Conservation (phyloP, 169 alveolate genomes). For the Eimeria mitis region DNA sequence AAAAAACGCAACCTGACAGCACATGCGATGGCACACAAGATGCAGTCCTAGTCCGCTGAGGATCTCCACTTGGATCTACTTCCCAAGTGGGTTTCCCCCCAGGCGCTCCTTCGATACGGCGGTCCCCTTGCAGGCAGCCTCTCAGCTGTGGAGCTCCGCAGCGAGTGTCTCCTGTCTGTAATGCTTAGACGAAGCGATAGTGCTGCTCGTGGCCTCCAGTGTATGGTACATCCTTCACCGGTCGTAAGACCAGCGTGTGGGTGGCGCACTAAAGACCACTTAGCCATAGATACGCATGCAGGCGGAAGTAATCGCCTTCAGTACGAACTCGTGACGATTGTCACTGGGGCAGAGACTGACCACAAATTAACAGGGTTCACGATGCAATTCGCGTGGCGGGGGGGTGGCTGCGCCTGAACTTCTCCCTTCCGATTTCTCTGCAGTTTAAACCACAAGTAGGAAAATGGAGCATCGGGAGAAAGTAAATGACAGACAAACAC, state of each 20-base stretch:
- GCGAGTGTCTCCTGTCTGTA: not conserved
- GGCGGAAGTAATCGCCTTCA: not conserved
- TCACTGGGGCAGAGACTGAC: not conserved
- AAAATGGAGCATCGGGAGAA: not conserved
- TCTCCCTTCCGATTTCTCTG: slow-evolving; percentile 69
- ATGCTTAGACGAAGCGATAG: not conserved
- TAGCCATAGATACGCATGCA: not conserved
- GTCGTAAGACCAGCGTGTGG: too few species aligned
- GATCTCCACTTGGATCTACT: not conserved
- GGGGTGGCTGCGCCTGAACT: slow-evolving; percentile 48
- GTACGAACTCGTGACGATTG: not conserved
- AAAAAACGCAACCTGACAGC: slow-evolving; percentile 33
- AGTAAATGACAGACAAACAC: not conserved
- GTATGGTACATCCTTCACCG: not conserved
- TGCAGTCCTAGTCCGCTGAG: not conserved
- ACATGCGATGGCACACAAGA: not conserved
- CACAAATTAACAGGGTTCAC: slow-evolving; percentile 49
- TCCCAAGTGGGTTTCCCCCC: not conserved
- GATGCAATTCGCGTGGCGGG: slow-evolving; percentile 56
- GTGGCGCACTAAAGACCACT: not conserved
- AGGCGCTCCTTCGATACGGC: not conserved
- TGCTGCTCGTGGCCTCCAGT: not conserved
- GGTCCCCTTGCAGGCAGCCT: not conserved
- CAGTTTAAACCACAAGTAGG: not conserved
- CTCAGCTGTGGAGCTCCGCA: not conserved